Percentiles rank a stretch among this genome's conserved stretches.
phyloP scores from a whole-genome alignment of 805 yeast species.

The Tetrapisispora iriomotensis region DNA sequence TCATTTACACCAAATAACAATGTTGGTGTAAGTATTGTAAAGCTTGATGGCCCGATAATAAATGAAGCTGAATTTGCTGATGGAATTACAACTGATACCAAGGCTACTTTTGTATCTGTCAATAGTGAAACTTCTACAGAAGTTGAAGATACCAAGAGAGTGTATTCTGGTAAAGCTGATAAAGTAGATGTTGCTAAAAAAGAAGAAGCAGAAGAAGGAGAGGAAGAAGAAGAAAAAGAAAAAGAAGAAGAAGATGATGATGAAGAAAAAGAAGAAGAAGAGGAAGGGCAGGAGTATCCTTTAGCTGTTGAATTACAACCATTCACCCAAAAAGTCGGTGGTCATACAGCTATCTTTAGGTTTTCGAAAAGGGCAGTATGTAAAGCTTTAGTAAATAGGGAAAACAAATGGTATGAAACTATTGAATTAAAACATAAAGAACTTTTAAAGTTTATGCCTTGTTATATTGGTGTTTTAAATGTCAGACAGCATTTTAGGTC shows the following conservation, averaged over 20 bases:
- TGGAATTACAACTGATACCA: no score
- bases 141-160: background rate
- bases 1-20: no score
- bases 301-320: constrained; percentile 85
- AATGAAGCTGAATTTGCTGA: background rate
- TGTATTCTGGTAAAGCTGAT: background rate
- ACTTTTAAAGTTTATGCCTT: constrained; percentile 78
- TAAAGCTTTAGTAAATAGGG: constrained; percentile 83
- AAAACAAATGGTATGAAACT: constrained; percentile 84
- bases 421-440: constrained; percentile 73
- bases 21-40: no score
- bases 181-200: background rate
- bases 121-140: background rate
- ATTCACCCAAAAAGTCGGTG: constrained; percentile 91
- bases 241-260: constrained; percentile 11
- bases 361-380: constrained; percentile 90
- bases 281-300: constrained; percentile 39
- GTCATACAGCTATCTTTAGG: constrained; percentile 93
- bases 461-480: constrained; percentile 86
- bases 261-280: constrained; percentile 18
- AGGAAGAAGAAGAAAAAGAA: background rate
- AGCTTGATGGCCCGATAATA: no score
- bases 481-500: constrained; percentile 59
- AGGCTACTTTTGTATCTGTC: no score
- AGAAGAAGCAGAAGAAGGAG: background rate